Conservation (phyloP, 192 early-diverging fungal genomes). For the Diversispora epigaea region DNA sequence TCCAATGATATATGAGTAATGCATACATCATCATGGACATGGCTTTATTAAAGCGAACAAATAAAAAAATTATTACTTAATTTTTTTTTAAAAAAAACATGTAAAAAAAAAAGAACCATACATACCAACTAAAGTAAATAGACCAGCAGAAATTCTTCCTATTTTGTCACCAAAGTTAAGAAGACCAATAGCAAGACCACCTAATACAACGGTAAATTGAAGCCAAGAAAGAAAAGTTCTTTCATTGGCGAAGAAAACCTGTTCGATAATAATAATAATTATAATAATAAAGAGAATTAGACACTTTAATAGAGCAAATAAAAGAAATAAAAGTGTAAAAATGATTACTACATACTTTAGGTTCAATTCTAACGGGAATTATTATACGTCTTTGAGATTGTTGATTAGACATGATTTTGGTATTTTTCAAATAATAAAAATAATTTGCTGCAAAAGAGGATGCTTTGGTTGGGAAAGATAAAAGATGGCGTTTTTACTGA, state of each 20-base stretch:
- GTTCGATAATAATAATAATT: not conserved
- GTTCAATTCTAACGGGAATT: slow-evolving; percentile 75
- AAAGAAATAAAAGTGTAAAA: too few species aligned
- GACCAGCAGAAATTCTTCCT: slow-evolving; percentile 53
- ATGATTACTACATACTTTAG: slow-evolving; percentile 54
- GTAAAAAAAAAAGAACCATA: not conserved
- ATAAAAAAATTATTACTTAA: not conserved
- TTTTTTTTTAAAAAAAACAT: not conserved
- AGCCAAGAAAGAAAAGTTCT: slow-evolving; percentile 90
- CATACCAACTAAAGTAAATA: slow-evolving; percentile 54
- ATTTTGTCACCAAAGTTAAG: slow-evolving; percentile 81
- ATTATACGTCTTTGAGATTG: slow-evolving; percentile 67
- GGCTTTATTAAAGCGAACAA: slow-evolving; percentile 34
- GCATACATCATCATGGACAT: slow-evolving; percentile 81
- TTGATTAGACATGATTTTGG: slow-evolving; percentile 17
- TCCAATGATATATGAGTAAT: slow-evolving; percentile 71
- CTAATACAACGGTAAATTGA: slow-evolving; percentile 76
- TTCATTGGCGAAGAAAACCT: slow-evolving; percentile 91
- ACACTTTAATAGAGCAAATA: not conserved
- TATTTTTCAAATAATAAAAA: too few species aligned
- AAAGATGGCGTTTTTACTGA: too few species aligned
- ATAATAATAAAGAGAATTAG: too few species aligned
- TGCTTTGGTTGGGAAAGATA: too few species aligned
- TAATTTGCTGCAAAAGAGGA: too few species aligned
- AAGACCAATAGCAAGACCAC: slow-evolving; percentile 73